These are phyloP conservation scores for Exophiala sideris DNA, from an alignment of 2,329 filamentous ascomycete species.

Conservation along the genomic window DNA sequence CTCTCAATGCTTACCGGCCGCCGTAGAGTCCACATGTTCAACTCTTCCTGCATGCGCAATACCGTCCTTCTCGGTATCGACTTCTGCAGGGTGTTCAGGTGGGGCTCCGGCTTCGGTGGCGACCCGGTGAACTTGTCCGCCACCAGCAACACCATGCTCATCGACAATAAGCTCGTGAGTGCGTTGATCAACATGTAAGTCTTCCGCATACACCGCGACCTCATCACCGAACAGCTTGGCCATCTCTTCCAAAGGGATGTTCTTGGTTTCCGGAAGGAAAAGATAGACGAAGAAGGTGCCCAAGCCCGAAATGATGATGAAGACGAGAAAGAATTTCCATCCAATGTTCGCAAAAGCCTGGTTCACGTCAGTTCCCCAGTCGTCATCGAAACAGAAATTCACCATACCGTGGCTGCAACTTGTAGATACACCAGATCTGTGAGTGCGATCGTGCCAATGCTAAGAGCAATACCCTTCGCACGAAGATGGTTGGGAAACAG, in stretches of 20 bases:
- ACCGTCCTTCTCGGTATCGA: slow-evolving; percentile 4
- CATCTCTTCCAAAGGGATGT: slow-evolving; percentile 35
- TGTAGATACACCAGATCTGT: slow-evolving; percentile 33
- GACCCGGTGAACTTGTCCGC: background rate
- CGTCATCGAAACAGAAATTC: too few relatives aligned
- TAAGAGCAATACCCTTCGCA: background rate
- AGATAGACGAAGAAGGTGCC: slow-evolving; percentile 7
- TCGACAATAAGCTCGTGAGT: slow-evolving; percentile 16
- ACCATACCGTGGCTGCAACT: slow-evolving; percentile 49
- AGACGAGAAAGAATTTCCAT: slow-evolving; percentile 35
- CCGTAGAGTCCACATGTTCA: slow-evolving; percentile 1
- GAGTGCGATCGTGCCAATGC: background rate
- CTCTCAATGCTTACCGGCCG: too few relatives aligned
- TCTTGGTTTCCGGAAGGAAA: slow-evolving; percentile 32
- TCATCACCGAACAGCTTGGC: slow-evolving; percentile 34
- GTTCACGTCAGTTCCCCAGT: too few relatives aligned
- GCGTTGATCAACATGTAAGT: slow-evolving; percentile 14
- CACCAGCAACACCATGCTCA: slow-evolving; percentile 1
- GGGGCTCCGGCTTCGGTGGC: slow-evolving; percentile 6
- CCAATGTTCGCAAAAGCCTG: slow-evolving; percentile 33
- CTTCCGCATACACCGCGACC: slow-evolving; percentile 12
- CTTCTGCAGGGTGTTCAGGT: background rate
- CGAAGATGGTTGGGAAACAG: slow-evolving; percentile 14
- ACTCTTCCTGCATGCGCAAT: background rate
- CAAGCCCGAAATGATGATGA: slow-evolving; percentile 14